phyloP scores from a whole-genome alignment of 352 stramenopile species.

The Phytophthora colocasiae region DNA sequence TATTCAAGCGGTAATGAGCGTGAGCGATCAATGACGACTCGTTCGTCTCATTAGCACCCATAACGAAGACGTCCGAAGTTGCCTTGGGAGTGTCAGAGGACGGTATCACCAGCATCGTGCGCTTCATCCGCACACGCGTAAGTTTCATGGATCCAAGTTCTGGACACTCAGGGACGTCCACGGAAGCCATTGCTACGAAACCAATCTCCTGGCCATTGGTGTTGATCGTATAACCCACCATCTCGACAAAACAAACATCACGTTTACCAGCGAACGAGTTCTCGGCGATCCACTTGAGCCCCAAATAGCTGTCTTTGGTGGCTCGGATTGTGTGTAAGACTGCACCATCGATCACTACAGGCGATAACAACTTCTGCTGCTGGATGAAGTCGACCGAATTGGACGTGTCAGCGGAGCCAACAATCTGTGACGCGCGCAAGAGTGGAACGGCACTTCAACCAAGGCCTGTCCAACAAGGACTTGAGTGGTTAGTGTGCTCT shows the following conservation, averaged over 20 bases:
- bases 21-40: constrained; percentile 46
- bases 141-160: constrained; percentile 42
- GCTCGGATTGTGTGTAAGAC: constrained; percentile 47
- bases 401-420: background rate
- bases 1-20: constrained; percentile 51
- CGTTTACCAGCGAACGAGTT: constrained; percentile 40
- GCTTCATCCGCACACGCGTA: constrained; percentile 50
- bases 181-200: constrained; percentile 47
- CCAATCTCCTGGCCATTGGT: constrained; percentile 45
- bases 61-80: constrained; percentile 58
- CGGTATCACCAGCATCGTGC: constrained; percentile 52
- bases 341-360: constrained; percentile 45
- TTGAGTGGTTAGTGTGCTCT: too few species aligned
- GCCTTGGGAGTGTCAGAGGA: constrained; percentile 31
- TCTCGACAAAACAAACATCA: constrained; percentile 59
- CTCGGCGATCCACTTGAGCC: constrained; percentile 58
- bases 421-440: too few species aligned
- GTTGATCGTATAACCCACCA: constrained; percentile 57
- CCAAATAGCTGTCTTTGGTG: constrained; percentile 50
- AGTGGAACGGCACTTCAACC: too few species aligned
- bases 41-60: constrained; percentile 42
- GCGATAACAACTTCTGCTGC: constrained; percentile 56
- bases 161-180: constrained; percentile 56
- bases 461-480: too few species aligned
- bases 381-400: constrained; percentile 50